phyloP scores from a whole-genome alignment of 768 basidiomycete genomes.

The Pulveroboletus sp. region DNA sequence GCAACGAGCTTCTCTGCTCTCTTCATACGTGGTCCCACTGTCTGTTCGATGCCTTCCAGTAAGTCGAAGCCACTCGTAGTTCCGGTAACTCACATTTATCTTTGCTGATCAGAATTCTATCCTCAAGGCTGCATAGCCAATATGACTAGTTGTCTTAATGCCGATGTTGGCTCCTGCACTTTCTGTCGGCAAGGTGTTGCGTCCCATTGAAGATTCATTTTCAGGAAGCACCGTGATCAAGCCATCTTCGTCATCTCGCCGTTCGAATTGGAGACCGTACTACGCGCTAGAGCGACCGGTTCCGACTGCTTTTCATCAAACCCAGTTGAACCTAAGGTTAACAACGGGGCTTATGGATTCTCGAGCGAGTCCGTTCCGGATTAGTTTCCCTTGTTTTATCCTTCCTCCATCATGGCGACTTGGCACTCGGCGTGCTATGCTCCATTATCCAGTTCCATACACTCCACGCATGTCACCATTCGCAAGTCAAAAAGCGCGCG shows the following conservation, averaged over 20 bases:
- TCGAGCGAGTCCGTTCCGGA: background rate
- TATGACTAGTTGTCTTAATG: background rate
- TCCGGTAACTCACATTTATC: no score
- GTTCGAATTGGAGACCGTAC: background rate
- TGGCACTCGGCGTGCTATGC: conserved; percentile 1
- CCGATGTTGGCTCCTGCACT: background rate
- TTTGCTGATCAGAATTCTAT: background rate
- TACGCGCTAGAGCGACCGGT: background rate
- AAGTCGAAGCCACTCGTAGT: background rate
- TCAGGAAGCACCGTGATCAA: background rate
- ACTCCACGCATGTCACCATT: background rate
- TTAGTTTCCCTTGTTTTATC: background rate
- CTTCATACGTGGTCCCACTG: no score
- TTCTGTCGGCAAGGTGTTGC: background rate
- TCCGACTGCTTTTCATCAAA: background rate
- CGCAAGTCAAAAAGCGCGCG: background rate
- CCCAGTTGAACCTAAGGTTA: background rate
- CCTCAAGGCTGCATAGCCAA: background rate
- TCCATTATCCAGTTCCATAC: background rate
- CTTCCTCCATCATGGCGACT: conserved; percentile 3
- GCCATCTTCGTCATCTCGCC: background rate
- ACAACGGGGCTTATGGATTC: background rate
- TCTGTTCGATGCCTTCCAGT: background rate
- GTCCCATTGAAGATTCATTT: background rate
- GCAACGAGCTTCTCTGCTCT: background rate